phyloP scores from a whole-genome alignment of 2,329 filamentous ascomycete genomes.

The Fusarium scirpi region DNA sequence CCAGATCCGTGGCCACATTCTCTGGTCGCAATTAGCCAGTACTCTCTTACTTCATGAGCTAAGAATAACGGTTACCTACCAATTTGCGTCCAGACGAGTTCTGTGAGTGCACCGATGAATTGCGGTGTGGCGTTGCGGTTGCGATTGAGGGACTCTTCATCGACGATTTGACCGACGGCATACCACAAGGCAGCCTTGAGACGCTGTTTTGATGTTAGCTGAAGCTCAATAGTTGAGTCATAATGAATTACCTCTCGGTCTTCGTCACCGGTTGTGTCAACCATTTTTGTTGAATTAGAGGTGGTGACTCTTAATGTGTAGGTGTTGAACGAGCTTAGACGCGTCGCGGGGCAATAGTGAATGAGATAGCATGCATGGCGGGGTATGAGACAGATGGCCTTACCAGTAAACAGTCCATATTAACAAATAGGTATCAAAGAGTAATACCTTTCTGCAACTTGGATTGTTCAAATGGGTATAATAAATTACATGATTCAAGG shows the following conservation, averaged over 20 bases:
- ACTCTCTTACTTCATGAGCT: not conserved
- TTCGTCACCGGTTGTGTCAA: slow-evolving; percentile 50
- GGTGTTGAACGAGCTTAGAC: slow-evolving; percentile 23
- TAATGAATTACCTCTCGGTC: slow-evolving; percentile 51
- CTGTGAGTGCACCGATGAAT: slow-evolving; percentile 87
- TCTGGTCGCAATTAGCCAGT: slow-evolving; percentile 53
- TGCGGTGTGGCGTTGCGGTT: slow-evolving; percentile 89
- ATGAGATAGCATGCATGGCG: slow-evolving; percentile 8
- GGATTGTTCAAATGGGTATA: not conserved
- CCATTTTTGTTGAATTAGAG: slow-evolving; percentile 45
- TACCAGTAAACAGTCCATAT: not conserved
- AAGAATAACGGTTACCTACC: slow-evolving; percentile 60
- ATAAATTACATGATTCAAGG: not conserved
- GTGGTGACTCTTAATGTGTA: slow-evolving; percentile 3
- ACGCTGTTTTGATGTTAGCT: slow-evolving; percentile 62
- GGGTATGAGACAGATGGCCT: slow-evolving; percentile 2
- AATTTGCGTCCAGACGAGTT: slow-evolving; percentile 89
- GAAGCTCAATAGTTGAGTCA: not conserved
- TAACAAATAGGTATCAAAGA: not conserved
- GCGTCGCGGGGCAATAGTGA: slow-evolving; percentile 37
- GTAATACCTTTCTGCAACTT: not conserved
- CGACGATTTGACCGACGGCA: slow-evolving; percentile 86
- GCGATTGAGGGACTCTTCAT: slow-evolving; percentile 74
- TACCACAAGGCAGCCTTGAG: slow-evolving; percentile 90
- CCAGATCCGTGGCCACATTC: slow-evolving; percentile 67